A percentile compares a stretch with the other conserved stretches of the same genome.
phyloP scores from a whole-genome alignment of 306 rosid genomes.

The Castanea mollissima region DNA sequence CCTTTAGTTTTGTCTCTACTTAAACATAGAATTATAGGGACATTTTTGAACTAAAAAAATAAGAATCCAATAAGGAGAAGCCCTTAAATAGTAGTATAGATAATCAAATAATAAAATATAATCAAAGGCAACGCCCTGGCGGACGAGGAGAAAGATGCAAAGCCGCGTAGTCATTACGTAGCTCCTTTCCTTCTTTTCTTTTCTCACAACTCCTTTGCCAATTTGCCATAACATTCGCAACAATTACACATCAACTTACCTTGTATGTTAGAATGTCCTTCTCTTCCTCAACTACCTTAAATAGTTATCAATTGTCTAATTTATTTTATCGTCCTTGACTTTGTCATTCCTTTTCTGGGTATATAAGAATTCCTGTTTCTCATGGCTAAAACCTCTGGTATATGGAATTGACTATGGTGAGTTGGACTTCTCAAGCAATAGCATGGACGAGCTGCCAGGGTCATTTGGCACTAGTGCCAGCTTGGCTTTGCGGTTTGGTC shows the following conservation, averaged over 20 bases:
- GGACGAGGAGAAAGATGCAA: slow-evolving; percentile 4
- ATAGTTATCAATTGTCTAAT: neutral
- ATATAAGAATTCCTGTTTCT: neutral
- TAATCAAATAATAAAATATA: neutral
- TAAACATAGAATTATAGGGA: too few species aligned
- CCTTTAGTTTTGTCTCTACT: too few species aligned
- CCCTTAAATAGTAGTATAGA: too few species aligned
- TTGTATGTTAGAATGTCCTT: neutral
- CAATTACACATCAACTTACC: neutral
- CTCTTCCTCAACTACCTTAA: neutral
- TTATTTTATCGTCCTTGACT: neutral
- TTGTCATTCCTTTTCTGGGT: neutral
- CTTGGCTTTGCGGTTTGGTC: slow-evolving; percentile 91
- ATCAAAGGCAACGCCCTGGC: neutral
- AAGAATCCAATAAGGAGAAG: too few species aligned
- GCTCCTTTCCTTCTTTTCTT: neutral
- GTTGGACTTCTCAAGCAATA: slow-evolving; percentile 19
- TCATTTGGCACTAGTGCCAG: slow-evolving; percentile 93
- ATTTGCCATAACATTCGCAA: neutral
- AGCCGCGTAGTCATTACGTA: slow-evolving; percentile 22
- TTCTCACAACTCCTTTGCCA: neutral
- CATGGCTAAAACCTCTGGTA: slow-evolving; percentile 16
- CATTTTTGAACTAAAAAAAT: too few species aligned
- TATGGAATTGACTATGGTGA: slow-evolving; percentile 29
- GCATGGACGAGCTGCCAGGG: slow-evolving; percentile 86